phyloP scores from a whole-genome alignment of 1,284 basidiomycete genomes.

The Trametes versicolor region DNA sequence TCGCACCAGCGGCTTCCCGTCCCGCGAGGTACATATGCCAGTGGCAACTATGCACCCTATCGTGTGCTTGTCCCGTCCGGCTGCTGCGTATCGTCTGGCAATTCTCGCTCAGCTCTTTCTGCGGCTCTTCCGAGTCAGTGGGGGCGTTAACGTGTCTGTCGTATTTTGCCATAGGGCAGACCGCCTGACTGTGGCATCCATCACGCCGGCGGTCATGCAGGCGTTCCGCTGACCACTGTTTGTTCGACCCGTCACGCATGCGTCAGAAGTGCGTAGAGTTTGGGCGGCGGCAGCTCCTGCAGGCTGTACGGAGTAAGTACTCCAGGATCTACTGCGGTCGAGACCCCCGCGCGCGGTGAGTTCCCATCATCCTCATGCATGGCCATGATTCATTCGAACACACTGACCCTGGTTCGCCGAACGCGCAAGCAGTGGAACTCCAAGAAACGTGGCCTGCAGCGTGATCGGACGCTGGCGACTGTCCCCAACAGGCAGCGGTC shows the following conservation, averaged over 20 bases:
- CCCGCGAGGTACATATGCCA: slow-evolving; percentile 8
- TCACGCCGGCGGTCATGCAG: no score
- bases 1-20: background rate
- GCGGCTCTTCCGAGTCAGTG: background rate
- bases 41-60: background rate
- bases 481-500: no score
- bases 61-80: background rate
- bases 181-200: background rate
- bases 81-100: background rate
- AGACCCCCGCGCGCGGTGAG: background rate
- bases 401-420: background rate
- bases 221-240: background rate
- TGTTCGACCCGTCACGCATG: background rate
- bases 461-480: background rate
- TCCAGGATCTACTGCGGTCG: background rate
- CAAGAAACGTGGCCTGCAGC: slow-evolving; percentile 5
- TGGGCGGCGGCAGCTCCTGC: background rate
- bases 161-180: no score
- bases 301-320: background rate
- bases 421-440: background rate
- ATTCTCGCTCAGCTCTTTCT: background rate
- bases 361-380: background rate
- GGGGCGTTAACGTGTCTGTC: no score
- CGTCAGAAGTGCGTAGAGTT: background rate
- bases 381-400: background rate